phyloP scores from a whole-genome alignment of 441 rosid species.

The Kokia cookei region DNA sequence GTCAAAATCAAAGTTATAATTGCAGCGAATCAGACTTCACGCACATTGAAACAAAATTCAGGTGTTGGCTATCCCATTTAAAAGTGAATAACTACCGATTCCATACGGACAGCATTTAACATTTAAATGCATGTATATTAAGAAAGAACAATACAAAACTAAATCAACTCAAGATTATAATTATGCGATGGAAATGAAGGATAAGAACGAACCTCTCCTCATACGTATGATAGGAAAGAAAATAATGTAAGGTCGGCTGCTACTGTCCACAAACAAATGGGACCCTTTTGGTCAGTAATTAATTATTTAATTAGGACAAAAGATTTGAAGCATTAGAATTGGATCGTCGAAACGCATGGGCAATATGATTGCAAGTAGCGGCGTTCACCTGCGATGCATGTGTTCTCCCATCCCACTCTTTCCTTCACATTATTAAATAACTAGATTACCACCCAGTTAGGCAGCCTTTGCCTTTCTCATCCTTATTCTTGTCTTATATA shows the following conservation, averaged over 20 bases:
- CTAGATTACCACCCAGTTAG: not conserved
- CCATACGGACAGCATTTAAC: too few relatives aligned
- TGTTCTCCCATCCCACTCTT: slow-evolving; percentile 34
- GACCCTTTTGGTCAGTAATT: slow-evolving; percentile 8
- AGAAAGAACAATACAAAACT: too few relatives aligned
- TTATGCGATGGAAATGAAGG: too few relatives aligned
- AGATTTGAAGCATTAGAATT: slow-evolving; percentile 25
- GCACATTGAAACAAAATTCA: too few relatives aligned
- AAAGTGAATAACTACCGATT: too few relatives aligned
- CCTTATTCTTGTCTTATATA: not conserved
- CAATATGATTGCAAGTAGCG: slow-evolving; percentile 38
- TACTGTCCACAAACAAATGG: slow-evolving; percentile 14
- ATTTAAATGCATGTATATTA: too few relatives aligned
- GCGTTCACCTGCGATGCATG: slow-evolving; percentile 35
- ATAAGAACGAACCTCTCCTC: too few relatives aligned
- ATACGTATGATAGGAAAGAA: not conserved
- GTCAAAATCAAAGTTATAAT: too few relatives aligned
- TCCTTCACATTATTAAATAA: not conserved
- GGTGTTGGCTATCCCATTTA: too few relatives aligned
- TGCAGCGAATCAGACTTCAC: too few relatives aligned
- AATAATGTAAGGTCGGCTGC: slow-evolving; percentile 16
- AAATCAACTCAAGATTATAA: too few relatives aligned
- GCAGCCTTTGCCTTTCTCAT: slow-evolving; percentile 13
- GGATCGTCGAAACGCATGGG: slow-evolving; percentile 25
- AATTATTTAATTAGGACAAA: not conserved